These are phyloP conservation scores for Sclerotinia glacialis DNA, from an alignment of 2,329 filamentous ascomycete genomes.

Conservation along the genomic window DNA sequence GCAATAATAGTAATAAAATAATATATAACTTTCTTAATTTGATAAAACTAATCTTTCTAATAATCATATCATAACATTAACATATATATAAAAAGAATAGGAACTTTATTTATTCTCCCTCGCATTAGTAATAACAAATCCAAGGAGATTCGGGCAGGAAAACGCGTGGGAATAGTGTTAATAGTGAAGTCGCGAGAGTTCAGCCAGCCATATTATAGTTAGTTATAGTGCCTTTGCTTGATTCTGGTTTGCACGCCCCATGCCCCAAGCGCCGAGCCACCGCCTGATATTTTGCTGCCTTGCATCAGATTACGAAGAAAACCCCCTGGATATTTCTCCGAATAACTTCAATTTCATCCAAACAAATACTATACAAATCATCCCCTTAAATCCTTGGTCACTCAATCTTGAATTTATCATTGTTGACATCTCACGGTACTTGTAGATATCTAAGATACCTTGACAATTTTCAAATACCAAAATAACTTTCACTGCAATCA, in stretches of 20 bases:
- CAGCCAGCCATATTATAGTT: too few relatives aligned
- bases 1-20: too few relatives aligned
- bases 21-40: not conserved
- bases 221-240: not conserved
- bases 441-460: not conserved
- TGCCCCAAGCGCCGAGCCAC: constrained; percentile 18
- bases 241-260: not conserved
- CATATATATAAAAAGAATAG: not conserved
- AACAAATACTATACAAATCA: constrained; percentile 14
- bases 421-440: not conserved
- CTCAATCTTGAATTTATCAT: constrained; percentile 2
- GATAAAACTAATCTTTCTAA: not conserved
- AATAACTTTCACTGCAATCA: constrained; percentile 15
- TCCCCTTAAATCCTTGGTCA: not conserved
- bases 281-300: constrained; percentile 12
- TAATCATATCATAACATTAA: not conserved
- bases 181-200: not conserved
- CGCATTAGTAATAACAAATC: not conserved
- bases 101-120: not conserved
- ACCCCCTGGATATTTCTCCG: constrained; percentile 22
- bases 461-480: constrained; percentile 9
- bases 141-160: not conserved
- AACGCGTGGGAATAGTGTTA: not conserved
- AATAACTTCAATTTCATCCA: constrained; percentile 22
- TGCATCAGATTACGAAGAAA: constrained; percentile 8